Evolutionary conservation across 1,284 basidiomycete species (phyloP).

Genomic region (Pseudozyma thailandica): DNA sequence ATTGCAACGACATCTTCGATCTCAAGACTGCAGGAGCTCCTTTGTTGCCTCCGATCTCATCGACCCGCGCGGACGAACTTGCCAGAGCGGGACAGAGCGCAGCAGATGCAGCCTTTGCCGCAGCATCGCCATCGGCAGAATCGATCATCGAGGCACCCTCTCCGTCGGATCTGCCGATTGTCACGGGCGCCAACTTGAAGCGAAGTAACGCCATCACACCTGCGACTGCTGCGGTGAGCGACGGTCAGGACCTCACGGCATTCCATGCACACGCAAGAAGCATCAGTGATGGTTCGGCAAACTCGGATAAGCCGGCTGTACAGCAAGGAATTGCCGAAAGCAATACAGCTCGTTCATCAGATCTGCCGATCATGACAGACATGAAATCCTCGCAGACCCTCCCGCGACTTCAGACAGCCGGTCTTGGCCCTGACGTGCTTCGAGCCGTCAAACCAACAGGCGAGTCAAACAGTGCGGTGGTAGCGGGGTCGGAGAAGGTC

Average conservation of each 20-base stretch:
- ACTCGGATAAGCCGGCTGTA: not conserved
- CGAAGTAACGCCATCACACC: conserved; percentile 51
- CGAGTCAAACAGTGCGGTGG: conserved; percentile 21
- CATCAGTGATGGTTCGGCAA: conserved; percentile 5
- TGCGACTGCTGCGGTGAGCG: conserved; percentile 12
- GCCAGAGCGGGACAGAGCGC: conserved; percentile 28
- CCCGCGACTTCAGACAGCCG: conserved; percentile 19
- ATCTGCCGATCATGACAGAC: not conserved
- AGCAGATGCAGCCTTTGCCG: conserved; percentile 37
- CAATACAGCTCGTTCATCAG: not conserved
- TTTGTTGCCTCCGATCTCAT: conserved; percentile 41
- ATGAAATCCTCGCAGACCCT: conserved; percentile 1
- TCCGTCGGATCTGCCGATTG: conserved; percentile 33
- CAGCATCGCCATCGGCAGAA: conserved; percentile 17
- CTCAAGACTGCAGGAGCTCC: conserved; percentile 53
- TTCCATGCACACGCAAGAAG: conserved; percentile 3
- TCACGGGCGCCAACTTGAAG: conserved; percentile 32
- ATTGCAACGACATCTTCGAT: conserved; percentile 58
- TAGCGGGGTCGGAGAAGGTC: conserved; percentile 8
- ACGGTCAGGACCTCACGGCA: conserved; percentile 1
- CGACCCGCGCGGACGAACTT: conserved; percentile 17
- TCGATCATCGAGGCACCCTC: conserved; percentile 19
- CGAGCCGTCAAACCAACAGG: not conserved
- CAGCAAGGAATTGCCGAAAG: not conserved
- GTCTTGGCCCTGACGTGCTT: not conserved